Conservation (phyloP, 2,329 filamentous ascomycete genomes). For the Neophaeococcomyces aloes region DNA sequence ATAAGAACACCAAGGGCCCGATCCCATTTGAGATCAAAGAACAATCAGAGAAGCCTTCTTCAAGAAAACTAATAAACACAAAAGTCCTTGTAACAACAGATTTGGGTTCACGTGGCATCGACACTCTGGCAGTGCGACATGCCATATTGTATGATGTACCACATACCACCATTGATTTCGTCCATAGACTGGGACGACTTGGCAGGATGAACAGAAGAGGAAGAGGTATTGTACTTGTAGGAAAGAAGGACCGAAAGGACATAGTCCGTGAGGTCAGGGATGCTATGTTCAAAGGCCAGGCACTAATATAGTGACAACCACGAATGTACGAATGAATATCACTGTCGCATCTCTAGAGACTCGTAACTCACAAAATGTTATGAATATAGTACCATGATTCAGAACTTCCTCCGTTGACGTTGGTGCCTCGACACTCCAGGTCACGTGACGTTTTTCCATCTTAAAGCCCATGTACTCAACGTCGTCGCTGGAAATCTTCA, state of each 20-base stretch:
- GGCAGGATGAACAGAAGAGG: conserved; percentile 88
- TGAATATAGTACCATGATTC: too few relatives aligned
- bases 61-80: conserved; percentile 53
- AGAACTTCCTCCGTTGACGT: too few relatives aligned
- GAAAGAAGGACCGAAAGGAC: conserved; percentile 79
- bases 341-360: neutral
- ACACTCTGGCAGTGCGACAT: conserved; percentile 80
- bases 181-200: conserved; percentile 83
- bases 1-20: conserved; percentile 24
- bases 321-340: neutral
- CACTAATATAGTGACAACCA: conserved; percentile 49
- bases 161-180: conserved; percentile 94
- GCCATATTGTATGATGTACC: conserved; percentile 97
- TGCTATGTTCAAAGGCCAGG: conserved; percentile 74
- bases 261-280: conserved; percentile 85
- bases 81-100: conserved; percentile 94
- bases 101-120: conserved; percentile 82
- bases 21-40: conserved; percentile 31
- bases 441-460: neutral
- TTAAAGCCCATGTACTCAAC: too few relatives aligned
- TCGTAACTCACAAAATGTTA: too few relatives aligned
- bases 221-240: conserved; percentile 79
- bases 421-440: neutral
- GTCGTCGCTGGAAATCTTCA: too few relatives aligned
- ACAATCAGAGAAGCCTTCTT: conserved; percentile 23